Percentiles rank a stretch among this genome's conserved stretches.
phyloP scores from a whole-genome alignment of 2,329 filamentous ascomycete species.

The Seiridium cupressi region DNA sequence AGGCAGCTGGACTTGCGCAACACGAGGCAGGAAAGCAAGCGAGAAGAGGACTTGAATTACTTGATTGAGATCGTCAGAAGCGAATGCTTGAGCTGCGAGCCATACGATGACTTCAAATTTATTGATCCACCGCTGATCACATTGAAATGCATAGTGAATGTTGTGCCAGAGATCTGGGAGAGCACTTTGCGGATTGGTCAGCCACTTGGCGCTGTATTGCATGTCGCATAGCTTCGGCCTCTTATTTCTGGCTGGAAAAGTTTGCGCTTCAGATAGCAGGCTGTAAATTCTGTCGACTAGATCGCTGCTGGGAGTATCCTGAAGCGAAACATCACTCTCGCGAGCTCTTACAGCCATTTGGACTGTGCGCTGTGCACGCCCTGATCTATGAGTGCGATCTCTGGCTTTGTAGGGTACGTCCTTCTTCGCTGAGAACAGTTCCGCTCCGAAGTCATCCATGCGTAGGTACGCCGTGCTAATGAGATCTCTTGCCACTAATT shows the following conservation, averaged over 20 bases:
- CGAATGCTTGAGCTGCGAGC: neutral
- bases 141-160: neutral
- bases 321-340: neutral
- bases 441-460: constrained; percentile 1
- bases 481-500: constrained; percentile 11
- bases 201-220: neutral
- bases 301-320: neutral
- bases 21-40: constrained; percentile 1
- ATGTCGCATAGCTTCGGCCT: neutral
- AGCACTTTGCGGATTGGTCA: neutral
- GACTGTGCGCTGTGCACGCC: neutral
- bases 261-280: neutral
- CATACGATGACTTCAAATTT: neutral
- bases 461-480: constrained; percentile 17
- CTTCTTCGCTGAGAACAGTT: neutral
- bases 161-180: neutral
- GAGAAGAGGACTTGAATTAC: constrained; percentile 27
- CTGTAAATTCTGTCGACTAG: neutral
- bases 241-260: neutral
- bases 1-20: constrained; percentile 18
- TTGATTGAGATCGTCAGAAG: neutral
- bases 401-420: neutral
- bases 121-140: neutral
- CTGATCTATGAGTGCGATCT: neutral
- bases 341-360: neutral